Evolutionary conservation across 306 rosid species (phyloP).

Genomic region (Oxytropis ochrocephala): DNA sequence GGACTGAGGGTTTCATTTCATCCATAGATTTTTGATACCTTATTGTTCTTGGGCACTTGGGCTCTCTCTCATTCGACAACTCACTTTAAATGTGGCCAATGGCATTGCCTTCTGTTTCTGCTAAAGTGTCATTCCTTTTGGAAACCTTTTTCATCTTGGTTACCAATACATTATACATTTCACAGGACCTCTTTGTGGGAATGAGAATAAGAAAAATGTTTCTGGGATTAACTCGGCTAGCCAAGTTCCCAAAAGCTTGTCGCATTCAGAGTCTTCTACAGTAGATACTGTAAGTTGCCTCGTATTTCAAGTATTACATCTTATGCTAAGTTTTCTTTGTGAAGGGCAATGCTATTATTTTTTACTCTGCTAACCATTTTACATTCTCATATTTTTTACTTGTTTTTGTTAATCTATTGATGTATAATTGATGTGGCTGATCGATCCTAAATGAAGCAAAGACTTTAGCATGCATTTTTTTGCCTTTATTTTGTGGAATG

Average conservation of each 20-base stretch:
- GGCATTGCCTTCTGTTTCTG: constrained; percentile 29
- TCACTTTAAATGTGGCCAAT: constrained; percentile 28
- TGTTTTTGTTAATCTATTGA: not conserved
- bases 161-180: constrained; percentile 11
- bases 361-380: not conserved
- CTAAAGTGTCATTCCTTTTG: constrained; percentile 17
- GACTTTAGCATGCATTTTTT: not conserved
- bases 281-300: constrained; percentile 40
- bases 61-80: constrained; percentile 26
- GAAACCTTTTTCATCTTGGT: constrained; percentile 14
- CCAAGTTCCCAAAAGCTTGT: constrained; percentile 28
- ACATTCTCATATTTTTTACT: not conserved
- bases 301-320: not conserved
- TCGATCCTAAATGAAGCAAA: not conserved
- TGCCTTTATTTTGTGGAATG: not conserved
- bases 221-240: constrained; percentile 41
- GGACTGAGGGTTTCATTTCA: constrained; percentile 27
- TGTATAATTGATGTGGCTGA: not conserved
- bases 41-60: constrained; percentile 31
- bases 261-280: constrained; percentile 31
- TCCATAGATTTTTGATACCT: constrained; percentile 19
- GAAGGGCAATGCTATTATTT: not conserved
- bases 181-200: constrained; percentile 39
- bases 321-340: not conserved
- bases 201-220: constrained; percentile 36